Evolutionary conservation across 345 rosid genomes (phyloP), one percentile per base, ranked within the genome.

Genomic region (Gossypium arboreum): DNA sequence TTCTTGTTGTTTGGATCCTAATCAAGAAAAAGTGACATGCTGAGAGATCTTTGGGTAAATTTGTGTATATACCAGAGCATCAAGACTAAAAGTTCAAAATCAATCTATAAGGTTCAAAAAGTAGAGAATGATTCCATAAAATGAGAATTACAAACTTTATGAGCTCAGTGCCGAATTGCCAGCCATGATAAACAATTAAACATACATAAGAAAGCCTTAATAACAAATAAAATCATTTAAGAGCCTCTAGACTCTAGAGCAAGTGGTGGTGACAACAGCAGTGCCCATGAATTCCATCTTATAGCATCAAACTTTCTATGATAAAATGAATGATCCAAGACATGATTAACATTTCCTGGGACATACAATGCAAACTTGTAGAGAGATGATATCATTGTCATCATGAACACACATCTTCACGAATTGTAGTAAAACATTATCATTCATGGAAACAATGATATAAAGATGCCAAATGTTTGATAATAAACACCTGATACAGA

Each of bases 1-100:
- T 92, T 94, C 87, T 84, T 92, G 85, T 94, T 88, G 79, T 74
- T 84, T 5, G 91, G 88, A 84, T 92, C 98, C 97, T 94, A 68
- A 78, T 50, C 64, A 69, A 17, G 48, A 34, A 22, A 81, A 68
- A 12, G 29, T 10, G 13, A 27, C 65, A 44, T 16, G 9, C 45
- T 39, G 43, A 72, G 66, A 39, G 47, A 59, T 39, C n/a, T 58
- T 56, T 29, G 12, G 12, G 64, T 12, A 55, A 56, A 39, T 71
- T 18, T 12, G 50, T 52, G 2, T 20, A 56, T 56, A 41, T 41
- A 12, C 34, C 47, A 45, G 5, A 12, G n/a, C 60, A 54, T 24
- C 54, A 45, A 22, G 12, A 25, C 57, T 48, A 68, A 51, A 16
- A 27, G 20, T 48, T 68, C 18, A 2, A 68, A 68, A 24, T 48